Evolutionary conservation across 2,329 filamentous ascomycete species (phyloP).

Genomic region (Aspergillus pseudoterreus): DNA sequence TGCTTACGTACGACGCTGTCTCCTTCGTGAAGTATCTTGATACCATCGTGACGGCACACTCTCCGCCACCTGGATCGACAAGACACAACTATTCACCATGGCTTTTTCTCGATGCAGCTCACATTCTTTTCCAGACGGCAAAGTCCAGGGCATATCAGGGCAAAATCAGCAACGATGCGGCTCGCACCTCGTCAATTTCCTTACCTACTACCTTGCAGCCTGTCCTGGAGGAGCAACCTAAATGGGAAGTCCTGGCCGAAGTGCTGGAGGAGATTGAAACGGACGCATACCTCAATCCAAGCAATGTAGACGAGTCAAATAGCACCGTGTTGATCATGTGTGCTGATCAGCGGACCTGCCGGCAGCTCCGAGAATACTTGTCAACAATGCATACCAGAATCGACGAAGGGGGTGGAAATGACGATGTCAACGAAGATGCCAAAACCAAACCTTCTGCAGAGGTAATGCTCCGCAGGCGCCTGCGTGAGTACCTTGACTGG

Average conservation of each 20-base stretch:
- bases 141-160: slow-evolving; percentile 82
- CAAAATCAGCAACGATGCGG: slow-evolving; percentile 59
- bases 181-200: slow-evolving; percentile 43
- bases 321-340: slow-evolving; percentile 97
- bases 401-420: slow-evolving; percentile 38
- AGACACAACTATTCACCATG: slow-evolving; percentile 89
- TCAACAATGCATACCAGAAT: slow-evolving; percentile 74
- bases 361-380: slow-evolving; percentile 85
- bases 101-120: slow-evolving; percentile 91
- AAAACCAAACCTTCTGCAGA: slow-evolving; percentile 67
- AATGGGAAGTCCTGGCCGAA: slow-evolving; percentile 86
- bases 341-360: slow-evolving; percentile 77
- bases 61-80: slow-evolving; percentile 81
- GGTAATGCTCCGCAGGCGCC: slow-evolving; percentile 84
- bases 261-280: slow-evolving; percentile 90
- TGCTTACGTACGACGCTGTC: slow-evolving; percentile 84
- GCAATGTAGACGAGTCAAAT: slow-evolving; percentile 75
- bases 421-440: slow-evolving; percentile 47
- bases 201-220: slow-evolving; percentile 65
- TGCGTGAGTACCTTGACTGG: slow-evolving; percentile 86
- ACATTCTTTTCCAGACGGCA: slow-evolving; percentile 88
- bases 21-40: slow-evolving; percentile 91
- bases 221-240: slow-evolving; percentile 89
- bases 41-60: slow-evolving; percentile 86
- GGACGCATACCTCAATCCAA: slow-evolving; percentile 79